Percentiles rank a stretch among this genome's conserved stretches.
These are phyloP conservation scores for Phytophthora brassicae DNA, from an alignment of 352 stramenopile species.

Conservation along the genomic window DNA sequence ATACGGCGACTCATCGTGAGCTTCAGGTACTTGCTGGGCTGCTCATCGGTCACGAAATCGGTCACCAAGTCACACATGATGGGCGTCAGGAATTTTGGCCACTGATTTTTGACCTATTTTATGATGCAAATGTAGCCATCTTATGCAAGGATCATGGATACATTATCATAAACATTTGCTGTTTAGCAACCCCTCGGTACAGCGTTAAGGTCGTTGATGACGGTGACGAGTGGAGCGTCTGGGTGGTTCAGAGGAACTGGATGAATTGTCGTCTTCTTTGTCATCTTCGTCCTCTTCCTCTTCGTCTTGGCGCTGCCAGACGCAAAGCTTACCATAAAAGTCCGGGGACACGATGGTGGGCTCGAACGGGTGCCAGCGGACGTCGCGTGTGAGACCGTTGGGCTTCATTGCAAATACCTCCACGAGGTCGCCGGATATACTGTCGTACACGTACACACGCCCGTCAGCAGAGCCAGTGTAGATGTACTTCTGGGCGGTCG, in stretches of 20 bases:
- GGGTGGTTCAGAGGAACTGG: not conserved
- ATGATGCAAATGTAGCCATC: constrained; percentile 18
- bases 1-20: constrained; percentile 77
- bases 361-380: constrained; percentile 84
- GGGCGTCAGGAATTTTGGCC: constrained; percentile 6
- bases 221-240: not conserved
- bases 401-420: constrained; percentile 82
- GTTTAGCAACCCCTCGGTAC: not conserved
- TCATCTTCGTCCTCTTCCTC: not conserved
- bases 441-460: constrained; percentile 85
- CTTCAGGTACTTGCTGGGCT: constrained; percentile 60
- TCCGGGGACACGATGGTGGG: constrained; percentile 82
- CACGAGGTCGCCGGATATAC: constrained; percentile 65
- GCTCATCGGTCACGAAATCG: constrained; percentile 55
- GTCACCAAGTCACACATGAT: constrained; percentile 20
- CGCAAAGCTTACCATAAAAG: constrained; percentile 85
- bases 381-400: constrained; percentile 79
- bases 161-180: not conserved
- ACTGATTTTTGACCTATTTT: constrained; percentile 1
- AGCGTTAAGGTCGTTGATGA: constrained; percentile 1
- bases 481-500: constrained; percentile 86
- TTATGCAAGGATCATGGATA: constrained; percentile 14
- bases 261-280: constrained; percentile 1
- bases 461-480: constrained; percentile 84
- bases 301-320: constrained; percentile 71